Conservation (phyloP, 2,329 filamentous ascomycete genomes). For the Alternaria incomplexa region DNA sequence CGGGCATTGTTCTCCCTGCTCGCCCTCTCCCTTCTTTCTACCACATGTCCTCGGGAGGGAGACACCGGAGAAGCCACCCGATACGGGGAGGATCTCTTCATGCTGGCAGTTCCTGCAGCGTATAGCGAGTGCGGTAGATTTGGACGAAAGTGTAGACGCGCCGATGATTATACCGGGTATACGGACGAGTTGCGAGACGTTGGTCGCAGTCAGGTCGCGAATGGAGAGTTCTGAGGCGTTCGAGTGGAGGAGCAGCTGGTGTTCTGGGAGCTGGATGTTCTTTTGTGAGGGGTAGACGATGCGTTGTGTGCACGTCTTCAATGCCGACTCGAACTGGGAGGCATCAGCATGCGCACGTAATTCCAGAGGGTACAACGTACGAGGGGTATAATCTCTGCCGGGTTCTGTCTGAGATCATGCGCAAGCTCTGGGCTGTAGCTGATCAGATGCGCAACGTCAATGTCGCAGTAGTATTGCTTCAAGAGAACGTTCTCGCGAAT, state of each 20-base stretch:
- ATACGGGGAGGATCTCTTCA: slow-evolving; percentile 71
- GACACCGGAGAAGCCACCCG: slow-evolving; percentile 86
- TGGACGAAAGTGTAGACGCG: slow-evolving; percentile 94
- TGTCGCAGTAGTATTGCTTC: slow-evolving; percentile 93
- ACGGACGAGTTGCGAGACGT: slow-evolving; percentile 91
- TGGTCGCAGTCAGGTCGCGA: slow-evolving; percentile 88
- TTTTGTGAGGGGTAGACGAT: slow-evolving; percentile 84
- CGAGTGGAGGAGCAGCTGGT: slow-evolving; percentile 94
- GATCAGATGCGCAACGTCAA: slow-evolving; percentile 94
- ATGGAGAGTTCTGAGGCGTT: slow-evolving; percentile 90
- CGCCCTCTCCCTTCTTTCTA: slow-evolving; percentile 67
- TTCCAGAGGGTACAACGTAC: slow-evolving; percentile 57
- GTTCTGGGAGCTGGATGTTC: slow-evolving; percentile 76
- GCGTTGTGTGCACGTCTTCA: slow-evolving; percentile 89
- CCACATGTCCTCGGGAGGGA: slow-evolving; percentile 82
- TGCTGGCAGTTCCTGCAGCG: slow-evolving; percentile 88
- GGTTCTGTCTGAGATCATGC: slow-evolving; percentile 85
- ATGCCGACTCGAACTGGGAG: slow-evolving; percentile 81
- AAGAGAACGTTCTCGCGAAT: slow-evolving; percentile 92
- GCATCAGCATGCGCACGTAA: slow-evolving; percentile 18
- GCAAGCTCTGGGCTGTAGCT: slow-evolving; percentile 96
- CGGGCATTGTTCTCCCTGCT: slow-evolving; percentile 77
- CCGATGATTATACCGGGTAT: slow-evolving; percentile 98
- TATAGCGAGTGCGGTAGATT: slow-evolving; percentile 84
- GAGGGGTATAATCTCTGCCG: slow-evolving; percentile 88